Conservation (phyloP, 495 filamentous ascomycete species). For the Neurospora sp. region DNA sequence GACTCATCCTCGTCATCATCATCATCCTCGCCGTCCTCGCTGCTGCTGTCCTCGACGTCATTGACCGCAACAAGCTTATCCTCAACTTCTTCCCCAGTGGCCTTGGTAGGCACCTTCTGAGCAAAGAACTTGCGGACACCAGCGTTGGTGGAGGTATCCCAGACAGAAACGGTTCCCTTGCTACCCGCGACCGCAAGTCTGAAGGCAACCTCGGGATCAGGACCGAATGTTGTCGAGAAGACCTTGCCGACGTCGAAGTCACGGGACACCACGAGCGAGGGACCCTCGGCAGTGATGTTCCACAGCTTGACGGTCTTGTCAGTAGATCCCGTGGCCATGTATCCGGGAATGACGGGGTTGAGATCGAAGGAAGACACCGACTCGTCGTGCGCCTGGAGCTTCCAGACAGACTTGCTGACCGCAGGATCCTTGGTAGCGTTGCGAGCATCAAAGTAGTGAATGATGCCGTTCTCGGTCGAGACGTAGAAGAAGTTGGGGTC, state of each 20-base stretch:
- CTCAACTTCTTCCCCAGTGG: conserved; percentile 48
- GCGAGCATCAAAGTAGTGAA: conserved; percentile 80
- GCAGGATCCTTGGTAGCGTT: conserved; percentile 55
- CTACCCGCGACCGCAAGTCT: conserved; percentile 87
- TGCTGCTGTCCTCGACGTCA: conserved; percentile 50
- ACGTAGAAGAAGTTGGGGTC: conserved; percentile 89
- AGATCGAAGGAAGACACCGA: conserved; percentile 93
- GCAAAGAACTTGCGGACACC: conserved; percentile 85
- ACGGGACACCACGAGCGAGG: conserved; percentile 81
- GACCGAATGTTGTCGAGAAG: conserved; percentile 81
- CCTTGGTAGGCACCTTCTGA: conserved; percentile 44
- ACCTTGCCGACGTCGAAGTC: conserved; percentile 91
- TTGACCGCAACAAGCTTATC: conserved; percentile 69
- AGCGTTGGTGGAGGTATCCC: conserved; percentile 92
- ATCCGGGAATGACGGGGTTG: conserved; percentile 79
- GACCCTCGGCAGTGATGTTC: conserved; percentile 72
- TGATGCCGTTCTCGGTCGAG: conserved; percentile 78
- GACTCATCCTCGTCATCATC: conserved; percentile 44
- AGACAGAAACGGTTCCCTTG: conserved; percentile 86
- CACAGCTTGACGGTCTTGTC: conserved; percentile 95
- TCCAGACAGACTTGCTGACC: conserved; percentile 78
- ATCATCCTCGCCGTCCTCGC: conserved; percentile 43
- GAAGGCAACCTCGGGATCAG: conserved; percentile 82
- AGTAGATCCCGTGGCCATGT: conserved; percentile 81
- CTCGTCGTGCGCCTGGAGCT: conserved; percentile 87